These are phyloP conservation scores for Trichoderma sp. DNA, from an alignment of 2,329 filamentous ascomycete genomes.

Conservation along the genomic window DNA sequence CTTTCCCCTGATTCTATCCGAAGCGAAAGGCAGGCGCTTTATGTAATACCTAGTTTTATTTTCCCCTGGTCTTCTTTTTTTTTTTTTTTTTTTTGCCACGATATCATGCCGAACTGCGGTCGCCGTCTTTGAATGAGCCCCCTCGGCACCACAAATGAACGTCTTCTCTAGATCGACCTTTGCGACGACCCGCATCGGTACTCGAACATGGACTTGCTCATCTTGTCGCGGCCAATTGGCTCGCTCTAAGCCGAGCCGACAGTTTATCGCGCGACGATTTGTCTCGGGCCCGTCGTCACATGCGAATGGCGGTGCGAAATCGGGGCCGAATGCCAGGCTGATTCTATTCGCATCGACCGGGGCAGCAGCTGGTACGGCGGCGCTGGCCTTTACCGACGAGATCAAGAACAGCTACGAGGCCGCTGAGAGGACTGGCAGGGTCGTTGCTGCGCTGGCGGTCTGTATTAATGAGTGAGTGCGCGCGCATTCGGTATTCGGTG, in stretches of 20 bases:
- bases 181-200: conserved; percentile 37
- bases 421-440: conserved; percentile 72
- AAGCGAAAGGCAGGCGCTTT: conserved; percentile 15
- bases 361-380: conserved; percentile 46
- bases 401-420: conserved; percentile 74
- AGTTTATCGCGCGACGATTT: conserved; percentile 29
- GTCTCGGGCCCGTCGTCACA: conserved; percentile 29
- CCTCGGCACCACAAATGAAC: conserved; percentile 39
- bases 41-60: not conserved
- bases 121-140: conserved; percentile 10
- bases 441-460: conserved; percentile 68
- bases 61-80: not conserved
- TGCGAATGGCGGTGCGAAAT: conserved; percentile 23
- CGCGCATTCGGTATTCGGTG: not conserved
- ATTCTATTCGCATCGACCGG: conserved; percentile 51
- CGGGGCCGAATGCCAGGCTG: conserved; percentile 28
- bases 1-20: not conserved
- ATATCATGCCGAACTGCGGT: conserved; percentile 19
- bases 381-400: conserved; percentile 60
- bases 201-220: conserved; percentile 46
- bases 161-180: conserved; percentile 38
- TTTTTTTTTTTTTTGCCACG: not conserved
- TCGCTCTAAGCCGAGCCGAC: conserved; percentile 30
- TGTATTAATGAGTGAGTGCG: conserved; percentile 91
- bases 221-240: conserved; percentile 42